Conservation (phyloP, 164 flowering plant genomes). For the Chimonanthus praecox region DNA sequence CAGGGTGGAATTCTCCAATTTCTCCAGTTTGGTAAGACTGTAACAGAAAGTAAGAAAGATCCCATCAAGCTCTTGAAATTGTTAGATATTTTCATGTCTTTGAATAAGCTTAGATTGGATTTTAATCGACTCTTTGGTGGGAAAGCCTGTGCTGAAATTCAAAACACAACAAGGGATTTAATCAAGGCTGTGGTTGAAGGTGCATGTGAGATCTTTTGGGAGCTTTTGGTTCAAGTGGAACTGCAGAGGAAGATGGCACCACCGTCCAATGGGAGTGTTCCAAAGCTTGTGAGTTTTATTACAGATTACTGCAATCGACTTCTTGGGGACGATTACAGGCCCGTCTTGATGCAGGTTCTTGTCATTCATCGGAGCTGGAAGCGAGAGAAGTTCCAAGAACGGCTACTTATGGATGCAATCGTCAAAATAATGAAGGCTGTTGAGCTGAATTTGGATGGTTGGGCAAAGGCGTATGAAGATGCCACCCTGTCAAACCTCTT, state of each 20-base stretch:
- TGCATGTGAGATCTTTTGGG: conserved; percentile 86
- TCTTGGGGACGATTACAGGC: conserved; percentile 70
- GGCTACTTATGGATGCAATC: conserved; percentile 52
- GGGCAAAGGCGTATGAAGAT: conserved; percentile 71
- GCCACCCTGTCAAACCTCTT: conserved; percentile 45
- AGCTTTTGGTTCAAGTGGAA: conserved; percentile 78
- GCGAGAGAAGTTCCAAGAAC: conserved; percentile 64
- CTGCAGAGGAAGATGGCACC: conserved; percentile 69
- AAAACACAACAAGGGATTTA: conserved; percentile 79
- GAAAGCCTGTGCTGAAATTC: conserved; percentile 77
- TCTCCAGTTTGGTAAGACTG: conserved; percentile 78
- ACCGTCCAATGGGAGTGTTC: conserved; percentile 76
- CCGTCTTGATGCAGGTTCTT: conserved; percentile 61
- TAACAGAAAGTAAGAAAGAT: conserved; percentile 80
- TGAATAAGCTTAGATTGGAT: conserved; percentile 77
- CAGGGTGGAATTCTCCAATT: conserved; percentile 85
- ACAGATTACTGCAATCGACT: conserved; percentile 71
- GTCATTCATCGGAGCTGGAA: conserved; percentile 90
- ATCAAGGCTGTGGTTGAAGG: conserved; percentile 81
- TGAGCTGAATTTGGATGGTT: conserved; percentile 66
- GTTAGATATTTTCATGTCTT: conserved; percentile 69
- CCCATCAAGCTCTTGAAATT: conserved; percentile 79
- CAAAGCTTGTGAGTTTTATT: conserved; percentile 65
- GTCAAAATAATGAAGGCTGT: conserved; percentile 57
- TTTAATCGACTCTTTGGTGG: conserved; percentile 91